These are phyloP conservation scores for Magnusiomyces tetraspermus DNA, from an alignment of 1,139 yeast species.

Conservation along the genomic window DNA sequence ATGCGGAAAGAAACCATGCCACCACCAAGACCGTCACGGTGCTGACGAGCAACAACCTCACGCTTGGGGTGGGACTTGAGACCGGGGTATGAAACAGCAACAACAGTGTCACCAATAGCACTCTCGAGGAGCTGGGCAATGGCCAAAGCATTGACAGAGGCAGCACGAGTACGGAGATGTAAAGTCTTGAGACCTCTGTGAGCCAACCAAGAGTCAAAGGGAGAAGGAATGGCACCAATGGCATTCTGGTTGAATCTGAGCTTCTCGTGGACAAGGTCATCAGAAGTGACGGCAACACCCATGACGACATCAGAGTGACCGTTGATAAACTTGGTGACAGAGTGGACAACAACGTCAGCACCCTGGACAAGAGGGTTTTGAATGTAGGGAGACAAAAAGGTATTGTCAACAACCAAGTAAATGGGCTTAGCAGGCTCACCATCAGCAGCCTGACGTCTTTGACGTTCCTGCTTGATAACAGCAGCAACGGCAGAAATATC, in stretches of 20 bases:
- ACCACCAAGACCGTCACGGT: conserved; percentile 80
- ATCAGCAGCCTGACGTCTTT: conserved; percentile 32
- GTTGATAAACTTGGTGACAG: conserved; percentile 83
- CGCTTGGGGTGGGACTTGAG: conserved; percentile 56
- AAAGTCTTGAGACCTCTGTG: conserved; percentile 87
- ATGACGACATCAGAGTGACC: conserved; percentile 90
- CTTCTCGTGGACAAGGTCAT: conserved; percentile 49
- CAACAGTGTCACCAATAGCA: conserved; percentile 39
- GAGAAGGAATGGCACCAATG: conserved; percentile 80
- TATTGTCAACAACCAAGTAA: conserved; percentile 77
- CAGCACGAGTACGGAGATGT: conserved; percentile 69
- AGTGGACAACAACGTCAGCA: conserved; percentile 74
- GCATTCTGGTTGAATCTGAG: conserved; percentile 79
- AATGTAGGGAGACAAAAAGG: conserved; percentile 87
- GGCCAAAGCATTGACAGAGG: conserved; percentile 54
- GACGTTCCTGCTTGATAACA: conserved; percentile 42
- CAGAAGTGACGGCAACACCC: conserved; percentile 72
- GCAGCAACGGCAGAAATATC: conserved; percentile 55
- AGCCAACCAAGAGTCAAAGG: conserved; percentile 87
- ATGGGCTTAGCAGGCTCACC: conserved; percentile 36
- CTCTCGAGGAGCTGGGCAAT: conserved; percentile 58
- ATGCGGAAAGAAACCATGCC: conserved; percentile 88
- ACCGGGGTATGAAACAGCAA: conserved; percentile 76
- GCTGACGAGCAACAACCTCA: conserved; percentile 60
- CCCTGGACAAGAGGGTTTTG: conserved; percentile 78